Evolutionary conservation across 2,329 filamentous ascomycete species (phyloP).

Genomic region (Coniochaeta ligniaria): DNA sequence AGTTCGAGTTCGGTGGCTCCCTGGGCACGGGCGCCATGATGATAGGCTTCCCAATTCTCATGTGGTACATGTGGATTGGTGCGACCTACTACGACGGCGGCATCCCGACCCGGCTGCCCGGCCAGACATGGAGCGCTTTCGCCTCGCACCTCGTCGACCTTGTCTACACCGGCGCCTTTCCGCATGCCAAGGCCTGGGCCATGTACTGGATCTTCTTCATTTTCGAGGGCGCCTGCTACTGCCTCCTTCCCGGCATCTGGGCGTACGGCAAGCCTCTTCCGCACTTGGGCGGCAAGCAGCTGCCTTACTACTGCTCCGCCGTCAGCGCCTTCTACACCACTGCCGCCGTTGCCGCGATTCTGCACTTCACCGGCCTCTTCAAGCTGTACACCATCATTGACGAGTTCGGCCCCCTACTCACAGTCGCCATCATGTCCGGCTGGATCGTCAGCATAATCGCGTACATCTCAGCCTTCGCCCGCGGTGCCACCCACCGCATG

Average conservation of each 20-base stretch:
- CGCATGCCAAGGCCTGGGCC: slow-evolving; percentile 72
- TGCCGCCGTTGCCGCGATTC: slow-evolving; percentile 58
- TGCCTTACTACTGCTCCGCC: slow-evolving; percentile 91
- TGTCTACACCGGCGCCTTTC: slow-evolving; percentile 79
- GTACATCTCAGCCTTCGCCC: slow-evolving; percentile 75
- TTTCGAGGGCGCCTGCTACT: slow-evolving; percentile 77
- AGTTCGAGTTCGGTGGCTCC: slow-evolving; percentile 82
- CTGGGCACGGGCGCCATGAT: slow-evolving; percentile 78
- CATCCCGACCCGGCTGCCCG: slow-evolving; percentile 59
- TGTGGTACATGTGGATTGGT: slow-evolving; percentile 99
- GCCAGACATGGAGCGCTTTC: slow-evolving; percentile 66
- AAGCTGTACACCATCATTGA: slow-evolving; percentile 88
- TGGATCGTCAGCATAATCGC: slow-evolving; percentile 77
- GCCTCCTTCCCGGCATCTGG: slow-evolving; percentile 79
- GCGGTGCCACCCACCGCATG: slow-evolving; percentile 87
- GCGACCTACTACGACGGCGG: slow-evolving; percentile 87
- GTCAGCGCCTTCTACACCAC: slow-evolving; percentile 84
- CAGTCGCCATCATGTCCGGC: slow-evolving; percentile 85
- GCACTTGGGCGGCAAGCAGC: slow-evolving; percentile 75
- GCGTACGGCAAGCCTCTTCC: slow-evolving; percentile 82
- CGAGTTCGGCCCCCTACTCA: slow-evolving; percentile 89
- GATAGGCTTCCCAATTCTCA: slow-evolving; percentile 85
- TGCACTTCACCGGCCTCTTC: slow-evolving; percentile 82
- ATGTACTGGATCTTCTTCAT: slow-evolving; percentile 95
- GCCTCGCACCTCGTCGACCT: slow-evolving; percentile 61